These are phyloP conservation scores for Salix brachista DNA, from an alignment of 345 rosid genomes.

Conservation along the genomic window DNA sequence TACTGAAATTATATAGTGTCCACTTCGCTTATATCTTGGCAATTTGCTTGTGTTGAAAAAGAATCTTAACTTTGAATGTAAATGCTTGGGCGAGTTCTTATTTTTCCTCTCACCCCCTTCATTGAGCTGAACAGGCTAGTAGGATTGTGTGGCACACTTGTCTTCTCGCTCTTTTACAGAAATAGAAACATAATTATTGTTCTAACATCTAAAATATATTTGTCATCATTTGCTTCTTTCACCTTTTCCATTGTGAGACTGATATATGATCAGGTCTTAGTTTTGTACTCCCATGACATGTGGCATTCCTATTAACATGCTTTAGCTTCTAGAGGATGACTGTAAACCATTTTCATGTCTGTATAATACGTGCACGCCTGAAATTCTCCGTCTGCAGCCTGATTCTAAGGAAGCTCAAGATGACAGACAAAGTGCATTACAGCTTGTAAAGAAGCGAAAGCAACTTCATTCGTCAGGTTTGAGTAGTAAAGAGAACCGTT, in stretches of 20 bases:
- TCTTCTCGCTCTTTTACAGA: not conserved
- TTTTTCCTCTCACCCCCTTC: not conserved
- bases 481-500: constrained; percentile 43
- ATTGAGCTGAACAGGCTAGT: not conserved
- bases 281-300: not conserved
- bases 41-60: not conserved
- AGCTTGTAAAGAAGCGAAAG: constrained; percentile 66
- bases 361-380: not conserved
- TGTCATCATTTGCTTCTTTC: not conserved
- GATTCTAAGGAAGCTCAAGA: constrained; percentile 49
- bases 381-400: constrained; percentile 40
- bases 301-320: not conserved
- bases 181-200: not conserved
- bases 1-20: not conserved
- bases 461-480: constrained; percentile 60
- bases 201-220: not conserved
- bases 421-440: constrained; percentile 52
- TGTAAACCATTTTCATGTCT: not conserved
- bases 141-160: not conserved
- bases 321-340: not conserved
- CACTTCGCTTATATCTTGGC: not conserved
- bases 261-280: not conserved
- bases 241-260: not conserved
- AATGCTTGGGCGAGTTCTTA: not conserved
- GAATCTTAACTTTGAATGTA: too few relatives aligned